Evolutionary conservation across 306 rosid genomes (phyloP), one percentile per base, ranked within the genome.

Genomic region (Calophaca sinica): DNA sequence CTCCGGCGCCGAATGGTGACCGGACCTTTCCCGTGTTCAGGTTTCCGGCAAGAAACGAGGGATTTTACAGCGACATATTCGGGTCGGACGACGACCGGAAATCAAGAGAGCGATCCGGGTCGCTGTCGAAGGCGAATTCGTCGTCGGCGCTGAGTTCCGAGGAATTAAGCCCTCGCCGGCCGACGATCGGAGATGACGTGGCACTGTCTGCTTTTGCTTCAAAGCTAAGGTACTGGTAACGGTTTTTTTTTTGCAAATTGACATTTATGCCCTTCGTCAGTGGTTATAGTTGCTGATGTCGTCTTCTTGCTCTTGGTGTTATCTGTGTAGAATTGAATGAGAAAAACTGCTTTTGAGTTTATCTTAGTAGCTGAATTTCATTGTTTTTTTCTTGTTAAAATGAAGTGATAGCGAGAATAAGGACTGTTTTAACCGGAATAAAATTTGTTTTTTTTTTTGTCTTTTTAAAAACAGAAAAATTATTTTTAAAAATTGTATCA

Each of bases 81-180:
- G 85, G 94, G 61, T 86, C 91, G 38, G 97, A 91, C 29, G 90
- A 89, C 9, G 94, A 88, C 9, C 69, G 97, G 80, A 80, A 67
- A 80, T 93, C 97, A 32, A 85, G 96, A 68, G 97, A 88, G 61
- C 83, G 98, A 13, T 93, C 96, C 6, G 80, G 91, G 44, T 84
- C 88, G 53, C 81, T 58, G 20, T 91, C 98, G 6, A 87, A 84
- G 58, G 90, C 90, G 6, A 86, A 83, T 62, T 87, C 97, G 0
- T 88, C 97, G 3, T 94, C 96, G 28, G 97, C 83, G 7, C 83
- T 94, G 68, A 91, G 96, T 83, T 94, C 97, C 6, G 98, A 91
- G 86, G 96, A 88, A 79, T 63, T 87, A 26, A 88, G 93, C 73
- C 98, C 97, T 55, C 83, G 84, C 68, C 86, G 87, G 80, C 87